phyloP scores from a whole-genome alignment of 371 early-diverging fungal genomes.

The Zychaea mexicana region DNA sequence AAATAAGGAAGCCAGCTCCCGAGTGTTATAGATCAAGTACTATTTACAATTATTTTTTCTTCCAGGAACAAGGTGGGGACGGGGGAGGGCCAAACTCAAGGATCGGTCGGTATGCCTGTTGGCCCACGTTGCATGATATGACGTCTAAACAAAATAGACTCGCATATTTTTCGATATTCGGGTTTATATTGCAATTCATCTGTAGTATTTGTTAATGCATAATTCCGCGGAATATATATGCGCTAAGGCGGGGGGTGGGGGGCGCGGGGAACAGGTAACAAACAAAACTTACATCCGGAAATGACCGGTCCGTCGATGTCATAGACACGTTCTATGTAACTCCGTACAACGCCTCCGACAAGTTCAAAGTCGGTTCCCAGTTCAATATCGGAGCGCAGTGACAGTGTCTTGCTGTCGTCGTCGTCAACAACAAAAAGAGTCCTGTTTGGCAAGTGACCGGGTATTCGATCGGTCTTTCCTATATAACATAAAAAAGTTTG shows the following conservation, averaged over 20 bases:
- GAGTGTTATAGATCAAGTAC: too few species aligned
- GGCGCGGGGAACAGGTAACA: too few species aligned
- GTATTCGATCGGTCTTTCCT: neutral
- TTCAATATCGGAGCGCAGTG: slow-evolving; percentile 6
- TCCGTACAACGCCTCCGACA: slow-evolving; percentile 4
- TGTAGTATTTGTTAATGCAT: neutral
- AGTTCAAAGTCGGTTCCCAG: slow-evolving; percentile 12
- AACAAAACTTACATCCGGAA: slow-evolving; percentile 10
- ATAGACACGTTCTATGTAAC: slow-evolving; percentile 15
- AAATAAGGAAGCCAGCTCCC: too few species aligned
- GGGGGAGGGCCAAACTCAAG: too few species aligned
- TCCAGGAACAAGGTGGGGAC: too few species aligned
- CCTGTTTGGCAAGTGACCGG: neutral
- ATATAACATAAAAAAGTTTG: neutral
- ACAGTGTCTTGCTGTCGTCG: neutral
- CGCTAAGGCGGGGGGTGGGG: neutral
- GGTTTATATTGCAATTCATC: slow-evolving; percentile 7
- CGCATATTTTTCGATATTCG: slow-evolving; percentile 3
- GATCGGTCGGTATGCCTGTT: neutral
- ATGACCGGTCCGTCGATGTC: slow-evolving; percentile 6
- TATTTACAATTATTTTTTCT: too few species aligned
- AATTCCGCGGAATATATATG: too few species aligned
- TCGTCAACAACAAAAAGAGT: neutral
- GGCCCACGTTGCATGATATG: slow-evolving; percentile 9
- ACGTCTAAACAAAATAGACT: slow-evolving; percentile 6